These are phyloP conservation scores for Penicillium cosmopolitanum DNA, from an alignment of 495 filamentous ascomycete genomes.

Conservation along the genomic window DNA sequence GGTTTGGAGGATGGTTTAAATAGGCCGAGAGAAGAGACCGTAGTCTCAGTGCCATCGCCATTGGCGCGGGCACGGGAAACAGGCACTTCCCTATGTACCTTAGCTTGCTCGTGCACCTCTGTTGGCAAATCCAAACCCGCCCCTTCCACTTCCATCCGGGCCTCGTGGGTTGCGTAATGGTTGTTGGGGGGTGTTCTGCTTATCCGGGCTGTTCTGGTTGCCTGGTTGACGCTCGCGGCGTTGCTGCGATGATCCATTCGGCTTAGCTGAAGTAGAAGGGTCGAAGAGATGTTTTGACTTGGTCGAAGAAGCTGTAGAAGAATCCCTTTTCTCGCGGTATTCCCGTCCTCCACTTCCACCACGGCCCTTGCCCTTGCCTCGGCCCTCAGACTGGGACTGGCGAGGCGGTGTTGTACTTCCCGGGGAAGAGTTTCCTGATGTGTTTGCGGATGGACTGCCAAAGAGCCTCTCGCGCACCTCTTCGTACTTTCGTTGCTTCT, in stretches of 20 bases:
- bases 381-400: conserved; percentile 40
- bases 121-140: conserved; percentile 66
- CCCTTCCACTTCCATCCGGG: conserved; percentile 74
- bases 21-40: background rate
- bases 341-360: conserved; percentile 35
- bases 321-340: conserved; percentile 49
- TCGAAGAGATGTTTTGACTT: conserved; percentile 68
- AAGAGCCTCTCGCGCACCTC: conserved; percentile 85
- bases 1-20: background rate
- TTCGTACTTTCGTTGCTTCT: conserved; percentile 86
- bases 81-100: conserved; percentile 16
- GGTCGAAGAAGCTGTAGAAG: conserved; percentile 48
- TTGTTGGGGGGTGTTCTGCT: conserved; percentile 52
- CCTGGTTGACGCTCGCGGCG: conserved; percentile 49
- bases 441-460: conserved; percentile 57
- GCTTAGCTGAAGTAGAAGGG: conserved; percentile 67
- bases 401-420: conserved; percentile 68
- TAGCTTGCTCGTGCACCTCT: conserved; percentile 50
- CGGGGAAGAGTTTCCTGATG: conserved; percentile 57
- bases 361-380: conserved; percentile 45
- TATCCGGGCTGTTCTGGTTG: conserved; percentile 44
- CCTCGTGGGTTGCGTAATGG: conserved; percentile 71
- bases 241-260: conserved; percentile 55
- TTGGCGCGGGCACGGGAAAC: background rate
- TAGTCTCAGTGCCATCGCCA: background rate